Conservation (phyloP, 345 rosid species). For the Rubroshorea leprosula region DNA sequence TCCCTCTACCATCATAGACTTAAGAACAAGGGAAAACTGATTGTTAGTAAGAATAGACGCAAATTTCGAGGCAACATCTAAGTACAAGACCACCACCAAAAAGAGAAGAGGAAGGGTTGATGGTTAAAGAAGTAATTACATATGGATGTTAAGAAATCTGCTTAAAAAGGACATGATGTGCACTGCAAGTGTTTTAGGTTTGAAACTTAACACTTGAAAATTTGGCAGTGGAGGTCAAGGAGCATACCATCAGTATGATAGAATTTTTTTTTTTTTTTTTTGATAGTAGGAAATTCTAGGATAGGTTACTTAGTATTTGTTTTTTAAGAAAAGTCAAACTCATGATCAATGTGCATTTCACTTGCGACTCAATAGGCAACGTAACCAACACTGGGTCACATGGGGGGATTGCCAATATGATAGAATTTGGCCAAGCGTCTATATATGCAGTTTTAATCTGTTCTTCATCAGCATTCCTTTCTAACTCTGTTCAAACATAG, state of each 20-base stretch:
- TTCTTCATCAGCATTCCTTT: no score
- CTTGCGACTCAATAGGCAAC: no score
- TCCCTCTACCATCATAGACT: slow-evolving; percentile 92
- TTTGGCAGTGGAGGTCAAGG: background rate
- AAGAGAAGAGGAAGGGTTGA: background rate
- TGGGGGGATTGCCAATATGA: no score
- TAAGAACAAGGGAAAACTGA: slow-evolving; percentile 21
- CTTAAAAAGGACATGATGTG: background rate
- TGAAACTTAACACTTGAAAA: background rate
- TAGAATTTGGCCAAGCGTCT: no score
- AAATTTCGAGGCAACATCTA: slow-evolving; percentile 1
- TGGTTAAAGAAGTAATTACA: background rate
- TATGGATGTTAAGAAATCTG: background rate
- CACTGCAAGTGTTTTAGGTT: background rate
- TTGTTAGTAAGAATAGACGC: slow-evolving; percentile 13
- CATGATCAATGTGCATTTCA: no score
- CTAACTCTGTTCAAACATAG: no score
- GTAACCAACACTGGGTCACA: no score
- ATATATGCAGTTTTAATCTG: no score
- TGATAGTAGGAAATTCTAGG: no score
- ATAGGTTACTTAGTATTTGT: no score
- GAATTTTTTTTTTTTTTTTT: no score
- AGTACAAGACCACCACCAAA: background rate
- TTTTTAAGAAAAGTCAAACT: no score
- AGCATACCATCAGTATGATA: slow-evolving; percentile 82